phyloP scores from a whole-genome alignment of 768 basidiomycete species.

The Trametes villosa region DNA sequence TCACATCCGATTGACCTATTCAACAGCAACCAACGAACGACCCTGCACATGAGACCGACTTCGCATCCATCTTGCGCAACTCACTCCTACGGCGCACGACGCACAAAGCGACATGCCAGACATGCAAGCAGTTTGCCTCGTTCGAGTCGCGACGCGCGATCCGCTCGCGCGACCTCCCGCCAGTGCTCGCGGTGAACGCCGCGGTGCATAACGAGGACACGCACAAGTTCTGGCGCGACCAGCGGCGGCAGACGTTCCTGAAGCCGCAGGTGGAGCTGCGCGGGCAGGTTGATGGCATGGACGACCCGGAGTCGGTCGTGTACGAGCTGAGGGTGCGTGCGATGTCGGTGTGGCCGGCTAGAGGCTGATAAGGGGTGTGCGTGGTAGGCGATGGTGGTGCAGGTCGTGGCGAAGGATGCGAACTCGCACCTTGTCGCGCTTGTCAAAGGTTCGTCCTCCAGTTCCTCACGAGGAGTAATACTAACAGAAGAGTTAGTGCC shows the following conservation, averaged over 20 bases:
- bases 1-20: too few relatives aligned
- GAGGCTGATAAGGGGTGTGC: too few relatives aligned
- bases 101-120: constrained; percentile 86
- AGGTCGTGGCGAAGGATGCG: constrained; percentile 72
- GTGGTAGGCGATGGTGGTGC: constrained; percentile 75
- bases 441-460: constrained; percentile 65
- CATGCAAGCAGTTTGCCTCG: constrained; percentile 73
- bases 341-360: too few relatives aligned
- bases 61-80: constrained; percentile 67
- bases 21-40: constrained; percentile 46
- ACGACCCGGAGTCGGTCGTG: constrained; percentile 56
- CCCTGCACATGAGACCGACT: constrained; percentile 48
- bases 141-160: constrained; percentile 75
- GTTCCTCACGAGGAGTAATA: too few relatives aligned
- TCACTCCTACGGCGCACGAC: constrained; percentile 82
- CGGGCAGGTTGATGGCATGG: constrained; percentile 62
- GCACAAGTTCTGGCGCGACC: constrained; percentile 76
- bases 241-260: constrained; percentile 60
- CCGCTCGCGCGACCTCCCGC: constrained; percentile 69
- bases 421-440: constrained; percentile 88
- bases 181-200: constrained; percentile 86
- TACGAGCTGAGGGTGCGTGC: constrained; percentile 78
- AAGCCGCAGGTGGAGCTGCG: constrained; percentile 56
- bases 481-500: constrained; percentile 55
- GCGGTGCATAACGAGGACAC: constrained; percentile 78